These are phyloP conservation scores for Debaryomyces psychrophilus DNA, from an alignment of 1,139 yeast genomes.

Conservation along the genomic window DNA sequence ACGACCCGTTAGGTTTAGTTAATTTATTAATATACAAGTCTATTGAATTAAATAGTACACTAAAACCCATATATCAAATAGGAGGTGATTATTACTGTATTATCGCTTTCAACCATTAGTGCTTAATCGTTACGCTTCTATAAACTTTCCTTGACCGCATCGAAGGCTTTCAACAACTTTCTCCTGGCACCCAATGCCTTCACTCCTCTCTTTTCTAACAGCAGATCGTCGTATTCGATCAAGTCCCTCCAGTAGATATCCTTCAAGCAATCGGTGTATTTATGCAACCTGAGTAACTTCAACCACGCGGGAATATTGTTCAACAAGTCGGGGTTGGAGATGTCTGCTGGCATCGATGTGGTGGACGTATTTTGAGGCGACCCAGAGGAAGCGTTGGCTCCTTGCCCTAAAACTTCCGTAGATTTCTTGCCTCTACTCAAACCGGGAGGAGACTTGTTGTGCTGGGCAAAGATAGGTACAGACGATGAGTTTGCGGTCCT, in stretches of 20 bases:
- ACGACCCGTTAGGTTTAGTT: slow-evolving; percentile 1
- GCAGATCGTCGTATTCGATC: slow-evolving; percentile 68
- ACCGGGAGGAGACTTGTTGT: slow-evolving; percentile 21
- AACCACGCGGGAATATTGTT: slow-evolving; percentile 91
- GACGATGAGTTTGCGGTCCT: slow-evolving; percentile 41
- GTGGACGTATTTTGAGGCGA: slow-evolving; percentile 15
- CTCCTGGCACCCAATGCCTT: slow-evolving; percentile 94
- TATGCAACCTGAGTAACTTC: slow-evolving; percentile 84
- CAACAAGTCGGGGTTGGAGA: slow-evolving; percentile 64
- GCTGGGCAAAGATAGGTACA: slow-evolving; percentile 33
- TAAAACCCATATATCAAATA: slow-evolving; percentile 15
- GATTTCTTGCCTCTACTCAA: slow-evolving; percentile 13
- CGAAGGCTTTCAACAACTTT: slow-evolving; percentile 88
- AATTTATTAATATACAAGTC: slow-evolving; percentile 7
- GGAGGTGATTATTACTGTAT: slow-evolving; percentile 5
- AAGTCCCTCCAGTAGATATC: slow-evolving; percentile 79
- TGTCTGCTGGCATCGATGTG: slow-evolving; percentile 62
- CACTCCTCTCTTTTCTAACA: slow-evolving; percentile 79
- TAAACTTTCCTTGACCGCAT: slow-evolving; percentile 54
- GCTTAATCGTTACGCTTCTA: slow-evolving; percentile 2
- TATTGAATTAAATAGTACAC: slow-evolving; percentile 9
- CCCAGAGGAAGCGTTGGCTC: slow-evolving; percentile 11
- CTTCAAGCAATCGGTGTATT: slow-evolving; percentile 84
- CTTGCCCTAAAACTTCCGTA: neutral
- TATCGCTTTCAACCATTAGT: neutral